These are phyloP conservation scores for Penicillium ochrochloron DNA, from an alignment of 495 filamentous ascomycete genomes.

Conservation along the genomic window DNA sequence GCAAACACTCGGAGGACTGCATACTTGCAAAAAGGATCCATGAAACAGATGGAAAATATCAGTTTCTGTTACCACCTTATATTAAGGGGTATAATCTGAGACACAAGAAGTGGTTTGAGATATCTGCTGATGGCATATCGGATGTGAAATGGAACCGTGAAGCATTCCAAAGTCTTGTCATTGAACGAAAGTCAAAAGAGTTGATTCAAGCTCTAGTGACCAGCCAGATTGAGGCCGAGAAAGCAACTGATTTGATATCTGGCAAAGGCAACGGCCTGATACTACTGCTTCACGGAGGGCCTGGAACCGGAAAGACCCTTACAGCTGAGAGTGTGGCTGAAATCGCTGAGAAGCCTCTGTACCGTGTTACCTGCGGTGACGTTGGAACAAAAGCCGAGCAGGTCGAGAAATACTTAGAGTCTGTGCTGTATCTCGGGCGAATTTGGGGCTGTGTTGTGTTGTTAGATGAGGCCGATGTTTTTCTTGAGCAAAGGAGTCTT, in stretches of 20 bases:
- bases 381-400: conserved; percentile 43
- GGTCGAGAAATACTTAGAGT: conserved; percentile 48
- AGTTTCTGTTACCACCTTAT: not conserved
- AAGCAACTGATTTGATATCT: conserved; percentile 28
- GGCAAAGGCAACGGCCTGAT: conserved; percentile 51
- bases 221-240: not conserved
- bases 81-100: not conserved
- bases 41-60: not conserved
- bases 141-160: not conserved
- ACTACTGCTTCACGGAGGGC: conserved; percentile 57
- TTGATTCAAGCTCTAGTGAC: not conserved
- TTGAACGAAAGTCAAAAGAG: not conserved
- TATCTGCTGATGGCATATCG: not conserved
- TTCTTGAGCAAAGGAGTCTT: conserved; percentile 49
- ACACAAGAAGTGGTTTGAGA: conserved; percentile 2
- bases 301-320: conserved; percentile 48
- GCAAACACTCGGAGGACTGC: not conserved
- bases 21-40: not conserved
- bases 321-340: conserved; percentile 44
- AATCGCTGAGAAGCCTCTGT: conserved; percentile 30
- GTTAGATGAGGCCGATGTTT: conserved; percentile 63
- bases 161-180: not conserved
- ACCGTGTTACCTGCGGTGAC: conserved; percentile 37
- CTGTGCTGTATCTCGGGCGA: conserved; percentile 43
- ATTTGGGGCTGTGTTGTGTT: conserved; percentile 56